These are phyloP conservation scores for Amanita exitialis DNA, from an alignment of 768 basidiomycete genomes.

Conservation along the genomic window DNA sequence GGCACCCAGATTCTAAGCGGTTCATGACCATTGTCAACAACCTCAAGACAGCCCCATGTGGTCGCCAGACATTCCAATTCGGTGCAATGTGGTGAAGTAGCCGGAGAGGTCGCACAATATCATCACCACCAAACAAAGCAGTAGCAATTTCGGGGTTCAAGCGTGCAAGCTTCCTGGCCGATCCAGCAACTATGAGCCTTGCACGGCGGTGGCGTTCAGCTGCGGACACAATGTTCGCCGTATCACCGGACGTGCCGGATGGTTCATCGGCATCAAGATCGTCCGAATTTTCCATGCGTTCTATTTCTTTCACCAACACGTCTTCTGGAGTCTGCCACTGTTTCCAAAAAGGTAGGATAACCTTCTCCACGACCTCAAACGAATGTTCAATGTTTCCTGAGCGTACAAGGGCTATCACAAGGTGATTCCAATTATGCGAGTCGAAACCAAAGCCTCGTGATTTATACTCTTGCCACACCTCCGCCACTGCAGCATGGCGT, in stretches of 20 bases:
- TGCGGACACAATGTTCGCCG: neutral
- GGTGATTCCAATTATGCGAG: slow-evolving; percentile 87
- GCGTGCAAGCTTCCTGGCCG: slow-evolving; percentile 16
- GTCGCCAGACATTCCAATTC: slow-evolving; percentile 54
- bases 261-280: slow-evolving; percentile 13
- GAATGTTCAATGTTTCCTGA: slow-evolving; percentile 78
- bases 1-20: slow-evolving; percentile 39
- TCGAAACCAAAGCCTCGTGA: slow-evolving; percentile 67
- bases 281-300: neutral
- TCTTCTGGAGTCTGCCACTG: slow-evolving; percentile 10
- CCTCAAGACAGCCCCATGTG: slow-evolving; percentile 41
- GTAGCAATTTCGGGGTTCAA: slow-evolving; percentile 9
- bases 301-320: neutral
- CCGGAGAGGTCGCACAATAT: slow-evolving; percentile 50
- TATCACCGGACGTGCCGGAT: slow-evolving; percentile 16
- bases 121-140: slow-evolving; percentile 15
- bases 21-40: slow-evolving; percentile 35
- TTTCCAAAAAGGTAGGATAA: slow-evolving; percentile 48
- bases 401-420: slow-evolving; percentile 64
- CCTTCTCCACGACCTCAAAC: slow-evolving; percentile 71
- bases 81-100: slow-evolving; percentile 56
- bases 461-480: slow-evolving; percentile 58
- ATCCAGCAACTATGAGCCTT: slow-evolving; percentile 1
- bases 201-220: slow-evolving; percentile 2
- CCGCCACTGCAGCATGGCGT: slow-evolving; percentile 48